These are phyloP conservation scores for Trebouxia sp. DNA, from an alignment of 139 green algal species.

Conservation along the genomic window DNA sequence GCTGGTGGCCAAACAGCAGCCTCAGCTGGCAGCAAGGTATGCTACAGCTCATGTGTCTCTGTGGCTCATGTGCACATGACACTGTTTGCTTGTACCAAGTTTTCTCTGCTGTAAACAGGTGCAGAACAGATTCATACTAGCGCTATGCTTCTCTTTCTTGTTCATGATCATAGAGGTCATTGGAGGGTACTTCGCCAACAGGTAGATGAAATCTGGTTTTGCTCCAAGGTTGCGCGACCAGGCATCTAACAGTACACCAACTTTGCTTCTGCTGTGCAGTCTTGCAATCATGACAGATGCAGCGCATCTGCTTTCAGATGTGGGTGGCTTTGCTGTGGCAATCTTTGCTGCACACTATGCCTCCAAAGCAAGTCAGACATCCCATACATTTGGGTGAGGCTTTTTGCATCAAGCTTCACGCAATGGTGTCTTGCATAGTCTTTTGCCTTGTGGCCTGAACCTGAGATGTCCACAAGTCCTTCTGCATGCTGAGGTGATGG, in stretches of 20 bases:
- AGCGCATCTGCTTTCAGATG: slow-evolving; percentile 94
- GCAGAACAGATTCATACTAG: slow-evolving; percentile 47
- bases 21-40: background rate
- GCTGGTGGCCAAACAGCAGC: background rate
- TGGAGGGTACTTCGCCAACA: slow-evolving; percentile 55
- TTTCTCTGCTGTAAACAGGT: too few species aligned
- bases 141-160: slow-evolving; percentile 46
- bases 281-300: slow-evolving; percentile 95
- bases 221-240: too few species aligned
- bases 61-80: too few species aligned
- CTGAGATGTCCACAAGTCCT: too few species aligned
- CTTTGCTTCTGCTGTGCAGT: slow-evolving; percentile 52
- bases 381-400: slow-evolving; percentile 36
- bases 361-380: slow-evolving; percentile 18
- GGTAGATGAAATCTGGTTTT: slow-evolving; percentile 1
- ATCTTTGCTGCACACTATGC: slow-evolving; percentile 66
- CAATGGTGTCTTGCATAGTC: too few species aligned
- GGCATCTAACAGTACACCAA: too few species aligned
- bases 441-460: too few species aligned
- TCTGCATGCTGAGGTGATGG: too few species aligned
- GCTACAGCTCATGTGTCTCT: too few species aligned
- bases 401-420: too few species aligned
- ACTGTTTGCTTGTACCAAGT: too few species aligned
- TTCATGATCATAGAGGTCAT: slow-evolving; percentile 61
- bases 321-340: slow-evolving; percentile 81